phyloP scores from a whole-genome alignment of 2,329 filamentous ascomycete species.

The Metarhizium humberi region DNA sequence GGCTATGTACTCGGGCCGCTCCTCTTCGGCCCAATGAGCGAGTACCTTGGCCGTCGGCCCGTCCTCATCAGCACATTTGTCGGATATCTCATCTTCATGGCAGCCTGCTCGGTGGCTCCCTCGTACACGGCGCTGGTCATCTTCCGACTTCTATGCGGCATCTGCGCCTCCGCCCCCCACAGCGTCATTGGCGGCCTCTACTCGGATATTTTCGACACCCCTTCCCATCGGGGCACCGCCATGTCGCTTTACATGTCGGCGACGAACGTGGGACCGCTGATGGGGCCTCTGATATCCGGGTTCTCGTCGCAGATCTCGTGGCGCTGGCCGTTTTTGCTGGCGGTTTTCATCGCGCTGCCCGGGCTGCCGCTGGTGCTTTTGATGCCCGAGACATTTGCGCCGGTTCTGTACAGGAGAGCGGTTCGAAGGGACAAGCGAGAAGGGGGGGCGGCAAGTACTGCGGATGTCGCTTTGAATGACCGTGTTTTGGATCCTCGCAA shows the following conservation, averaged over 20 bases:
- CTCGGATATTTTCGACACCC: constrained; percentile 22
- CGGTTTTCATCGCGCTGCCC: too few relatives aligned
- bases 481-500: too few relatives aligned
- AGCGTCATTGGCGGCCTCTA: constrained; percentile 24
- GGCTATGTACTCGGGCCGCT: constrained; percentile 25
- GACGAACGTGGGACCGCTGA: constrained; percentile 17
- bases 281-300: too few relatives aligned
- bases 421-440: too few relatives aligned
- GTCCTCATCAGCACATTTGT: constrained; percentile 23
- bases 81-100: constrained; percentile 23
- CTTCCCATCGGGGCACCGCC: constrained; percentile 21
- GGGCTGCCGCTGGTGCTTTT: too few relatives aligned
- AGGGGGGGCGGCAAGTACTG: too few relatives aligned
- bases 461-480: too few relatives aligned
- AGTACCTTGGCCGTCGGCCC: constrained; percentile 17
- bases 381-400: too few relatives aligned
- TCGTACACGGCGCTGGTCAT: constrained; percentile 21
- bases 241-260: constrained; percentile 25
- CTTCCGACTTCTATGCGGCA: constrained; percentile 26
- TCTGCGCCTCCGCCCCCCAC: constrained; percentile 24
- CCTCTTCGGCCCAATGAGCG: constrained; percentile 24
- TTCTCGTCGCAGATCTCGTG: too few relatives aligned
- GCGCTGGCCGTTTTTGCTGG: too few relatives aligned
- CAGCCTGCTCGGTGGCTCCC: constrained; percentile 24
- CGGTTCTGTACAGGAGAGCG: too few relatives aligned